Conservation (phyloP, 108 stramenopile species). For the Chaetoceros tenuissimus region DNA sequence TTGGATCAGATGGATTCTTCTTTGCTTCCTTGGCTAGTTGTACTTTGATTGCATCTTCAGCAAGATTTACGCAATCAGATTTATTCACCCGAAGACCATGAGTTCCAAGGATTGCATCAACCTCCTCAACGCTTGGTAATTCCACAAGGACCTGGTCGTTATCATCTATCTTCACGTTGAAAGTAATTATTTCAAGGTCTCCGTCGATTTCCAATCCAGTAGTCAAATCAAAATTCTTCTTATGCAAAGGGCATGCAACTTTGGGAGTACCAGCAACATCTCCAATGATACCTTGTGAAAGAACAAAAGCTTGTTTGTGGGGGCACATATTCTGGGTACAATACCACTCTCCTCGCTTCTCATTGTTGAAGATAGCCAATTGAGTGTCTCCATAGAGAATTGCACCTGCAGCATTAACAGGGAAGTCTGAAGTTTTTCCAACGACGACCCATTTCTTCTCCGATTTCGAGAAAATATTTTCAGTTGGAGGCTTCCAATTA, state of each 20-base stretch:
- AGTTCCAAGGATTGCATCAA: slow-evolving; percentile 84
- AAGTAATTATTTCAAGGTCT: slow-evolving; percentile 74
- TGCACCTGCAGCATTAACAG: slow-evolving; percentile 73
- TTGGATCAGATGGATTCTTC: too few relatives aligned
- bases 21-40: too few relatives aligned
- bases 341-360: slow-evolving; percentile 64
- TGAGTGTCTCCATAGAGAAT: slow-evolving; percentile 84
- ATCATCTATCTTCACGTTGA: slow-evolving; percentile 74
- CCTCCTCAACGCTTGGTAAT: slow-evolving; percentile 65
- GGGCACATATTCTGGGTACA: slow-evolving; percentile 92
- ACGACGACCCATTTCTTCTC: slow-evolving; percentile 80
- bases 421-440: slow-evolving; percentile 59
- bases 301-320: slow-evolving; percentile 88
- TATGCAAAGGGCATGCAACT: slow-evolving; percentile 92
- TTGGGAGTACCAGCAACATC: slow-evolving; percentile 64
- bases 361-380: slow-evolving; percentile 87
- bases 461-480: slow-evolving; percentile 72
- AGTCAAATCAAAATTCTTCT: slow-evolving; percentile 78
- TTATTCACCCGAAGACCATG: slow-evolving; percentile 66
- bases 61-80: slow-evolving; percentile 57
- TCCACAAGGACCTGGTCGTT: slow-evolving; percentile 71
- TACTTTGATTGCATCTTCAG: slow-evolving; percentile 40
- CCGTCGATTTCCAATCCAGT: slow-evolving; percentile 64
- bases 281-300: slow-evolving; percentile 87
- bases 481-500: slow-evolving; percentile 53